A percentile compares a stretch with the other conserved stretches of the same genome.
Conservation (phyloP, 2,329 filamentous ascomycete species). For the Colletotrichum sansevieriae region DNA sequence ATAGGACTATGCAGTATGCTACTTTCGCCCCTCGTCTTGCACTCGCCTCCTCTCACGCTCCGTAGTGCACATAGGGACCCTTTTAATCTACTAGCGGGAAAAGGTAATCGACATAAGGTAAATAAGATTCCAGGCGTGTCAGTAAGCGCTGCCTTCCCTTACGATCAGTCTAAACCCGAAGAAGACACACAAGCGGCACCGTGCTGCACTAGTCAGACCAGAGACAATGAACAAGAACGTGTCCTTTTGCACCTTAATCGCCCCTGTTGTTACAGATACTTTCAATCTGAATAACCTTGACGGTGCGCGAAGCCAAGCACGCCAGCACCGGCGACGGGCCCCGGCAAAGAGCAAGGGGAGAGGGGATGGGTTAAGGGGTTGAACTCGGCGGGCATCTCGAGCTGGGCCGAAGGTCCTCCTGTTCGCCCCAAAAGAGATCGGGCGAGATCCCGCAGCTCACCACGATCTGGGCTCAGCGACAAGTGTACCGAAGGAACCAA, state of each 20-base stretch:
- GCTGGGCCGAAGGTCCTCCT: not conserved
- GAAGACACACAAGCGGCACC: no score
- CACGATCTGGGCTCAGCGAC: no score
- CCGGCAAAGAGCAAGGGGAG: no score
- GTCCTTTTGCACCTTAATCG: not conserved
- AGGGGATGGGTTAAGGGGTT: no score
- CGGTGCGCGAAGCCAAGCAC: not conserved
- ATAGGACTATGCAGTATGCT: no score
- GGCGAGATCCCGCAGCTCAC: slow-evolving; percentile 1
- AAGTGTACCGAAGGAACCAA: not conserved
- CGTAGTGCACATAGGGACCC: not conserved
- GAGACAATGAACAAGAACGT: not conserved
- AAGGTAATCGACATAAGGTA: slow-evolving; percentile 1
- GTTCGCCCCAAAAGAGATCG: slow-evolving; percentile 5
- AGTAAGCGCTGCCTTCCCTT: not conserved
- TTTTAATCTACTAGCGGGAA: not conserved
- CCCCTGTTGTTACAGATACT: not conserved
- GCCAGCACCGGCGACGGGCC: no score
- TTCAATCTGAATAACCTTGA: not conserved
- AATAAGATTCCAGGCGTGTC: not conserved
- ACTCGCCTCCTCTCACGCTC: not conserved
- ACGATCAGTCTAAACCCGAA: no score
- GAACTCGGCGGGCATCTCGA: no score
- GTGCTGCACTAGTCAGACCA: no score
- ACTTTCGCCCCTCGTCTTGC: not conserved